Evolutionary conservation across 306 rosid genomes (phyloP).

Genomic region (Glycine soja): DNA sequence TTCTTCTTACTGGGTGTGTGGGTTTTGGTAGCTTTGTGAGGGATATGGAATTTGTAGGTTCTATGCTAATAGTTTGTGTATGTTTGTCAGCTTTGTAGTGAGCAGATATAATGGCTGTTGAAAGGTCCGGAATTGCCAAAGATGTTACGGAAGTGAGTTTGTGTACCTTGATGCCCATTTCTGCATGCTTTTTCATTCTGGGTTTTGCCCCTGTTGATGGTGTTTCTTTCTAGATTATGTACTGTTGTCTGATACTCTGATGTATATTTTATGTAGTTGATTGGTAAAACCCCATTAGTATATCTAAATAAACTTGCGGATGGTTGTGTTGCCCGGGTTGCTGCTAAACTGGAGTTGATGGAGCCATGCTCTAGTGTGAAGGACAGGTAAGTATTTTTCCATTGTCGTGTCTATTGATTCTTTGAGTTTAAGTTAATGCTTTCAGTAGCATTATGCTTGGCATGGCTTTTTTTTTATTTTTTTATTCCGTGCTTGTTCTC

Average conservation of each 20-base stretch:
- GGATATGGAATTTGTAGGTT: conserved; percentile 13
- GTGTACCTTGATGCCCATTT: not conserved
- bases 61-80: conserved; percentile 17
- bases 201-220: not conserved
- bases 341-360: conserved; percentile 76
- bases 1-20: not conserved
- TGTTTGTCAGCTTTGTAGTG: conserved; percentile 40
- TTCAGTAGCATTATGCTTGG: conserved; percentile 7
- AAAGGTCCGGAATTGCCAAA: conserved; percentile 62
- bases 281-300: conserved; percentile 74
- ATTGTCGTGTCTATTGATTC: not conserved
- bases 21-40: not conserved
- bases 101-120: conserved; percentile 60
- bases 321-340: conserved; percentile 68
- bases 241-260: not conserved
- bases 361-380: conserved; percentile 76
- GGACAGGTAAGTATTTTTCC: conserved; percentile 57
- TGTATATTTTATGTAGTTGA: conserved; percentile 51
- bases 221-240: conserved; percentile 23
- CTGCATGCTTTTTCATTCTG: not conserved
- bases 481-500: conserved; percentile 11
- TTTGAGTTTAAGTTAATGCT: conserved; percentile 5
- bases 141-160: conserved; percentile 70
- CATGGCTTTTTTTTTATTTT: not conserved
- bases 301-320: conserved; percentile 63